A percentile compares a stretch with the other conserved stretches of the same genome.
phyloP scores from a whole-genome alignment of 2,329 filamentous ascomycete species.

The Fusarium albosuccineum region DNA sequence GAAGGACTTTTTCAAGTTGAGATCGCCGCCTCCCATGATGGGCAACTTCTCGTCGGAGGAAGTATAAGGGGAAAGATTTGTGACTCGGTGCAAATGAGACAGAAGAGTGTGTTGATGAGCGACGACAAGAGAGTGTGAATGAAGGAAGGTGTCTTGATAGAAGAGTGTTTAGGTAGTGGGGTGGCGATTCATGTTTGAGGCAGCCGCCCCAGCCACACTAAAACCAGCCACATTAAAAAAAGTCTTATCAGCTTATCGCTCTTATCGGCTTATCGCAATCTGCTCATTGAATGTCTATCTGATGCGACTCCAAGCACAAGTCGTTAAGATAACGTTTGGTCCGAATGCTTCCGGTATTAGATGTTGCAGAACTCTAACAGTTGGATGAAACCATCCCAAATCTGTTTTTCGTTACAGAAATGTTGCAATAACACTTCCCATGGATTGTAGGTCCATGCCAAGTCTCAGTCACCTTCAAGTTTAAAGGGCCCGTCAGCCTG shows the following conservation, averaged over 20 bases:
- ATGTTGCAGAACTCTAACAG: background rate
- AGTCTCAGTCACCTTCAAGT: background rate
- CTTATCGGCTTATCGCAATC: background rate
- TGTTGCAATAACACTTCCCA: too few species aligned
- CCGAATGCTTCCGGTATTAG: background rate
- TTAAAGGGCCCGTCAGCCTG: too few species aligned
- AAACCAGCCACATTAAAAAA: slow-evolving; percentile 35
- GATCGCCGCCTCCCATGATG: slow-evolving; percentile 92
- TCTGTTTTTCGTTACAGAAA: too few species aligned
- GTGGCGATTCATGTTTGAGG: slow-evolving; percentile 40
- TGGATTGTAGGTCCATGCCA: background rate
- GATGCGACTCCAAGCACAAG: background rate
- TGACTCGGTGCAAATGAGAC: slow-evolving; percentile 19
- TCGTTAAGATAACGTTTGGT: background rate
- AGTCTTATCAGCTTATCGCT: slow-evolving; percentile 28
- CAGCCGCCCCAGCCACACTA: slow-evolving; percentile 26
- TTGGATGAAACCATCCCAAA: too few species aligned
- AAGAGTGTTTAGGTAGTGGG: slow-evolving; percentile 18
- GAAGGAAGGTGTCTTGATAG: background rate
- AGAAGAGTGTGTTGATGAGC: slow-evolving; percentile 20
- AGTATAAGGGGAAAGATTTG: slow-evolving; percentile 4
- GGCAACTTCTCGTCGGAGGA: slow-evolving; percentile 13
- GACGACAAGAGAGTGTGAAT: background rate
- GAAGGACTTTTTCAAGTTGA: slow-evolving; percentile 96
- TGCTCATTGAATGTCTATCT: too few species aligned